These are phyloP conservation scores for Trichopus zeylanicus DNA, from an alignment of 116 monocot species.

Conservation along the genomic window DNA sequence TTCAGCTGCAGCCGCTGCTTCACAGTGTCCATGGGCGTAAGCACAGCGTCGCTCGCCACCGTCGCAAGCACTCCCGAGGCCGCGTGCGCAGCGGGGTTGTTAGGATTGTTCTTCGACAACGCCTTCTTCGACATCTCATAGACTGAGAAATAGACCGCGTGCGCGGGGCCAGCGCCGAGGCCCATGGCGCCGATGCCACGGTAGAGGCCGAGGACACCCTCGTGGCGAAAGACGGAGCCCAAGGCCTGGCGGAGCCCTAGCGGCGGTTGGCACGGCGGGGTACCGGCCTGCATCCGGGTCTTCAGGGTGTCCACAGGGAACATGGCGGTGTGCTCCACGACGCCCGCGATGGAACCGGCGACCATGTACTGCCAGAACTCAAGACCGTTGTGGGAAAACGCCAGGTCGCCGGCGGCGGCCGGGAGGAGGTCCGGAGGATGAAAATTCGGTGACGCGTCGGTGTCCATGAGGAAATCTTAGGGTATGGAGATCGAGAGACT, in stretches of 20 bases:
- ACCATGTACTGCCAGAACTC: too few species aligned
- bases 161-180: too few species aligned
- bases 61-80: too few species aligned
- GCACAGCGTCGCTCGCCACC: too few species aligned
- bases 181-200: too few species aligned
- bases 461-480: not conserved
- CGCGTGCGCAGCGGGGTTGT: too few species aligned
- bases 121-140: conserved; percentile 65
- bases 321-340: conserved; percentile 40
- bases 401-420: conserved; percentile 7
- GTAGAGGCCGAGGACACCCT: conserved; percentile 60
- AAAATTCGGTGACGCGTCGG: not conserved
- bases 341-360: conserved; percentile 47
- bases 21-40: too few species aligned
- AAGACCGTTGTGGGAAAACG: conserved; percentile 24
- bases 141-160: conserved; percentile 88
- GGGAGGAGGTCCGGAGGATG: conserved; percentile 12
- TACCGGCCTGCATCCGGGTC: conserved; percentile 73
- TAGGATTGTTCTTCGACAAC: too few species aligned
- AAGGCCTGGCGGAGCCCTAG: conserved; percentile 38
- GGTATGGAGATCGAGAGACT: not conserved
- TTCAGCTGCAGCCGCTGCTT: too few species aligned
- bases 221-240: conserved; percentile 27
- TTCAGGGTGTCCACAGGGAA: conserved; percentile 71
- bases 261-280: conserved; percentile 26